A percentile compares a stretch with the other conserved stretches of the same genome.
These are phyloP conservation scores for Saccharomyces hybrid DNA, from an alignment of 1,139 yeast species.

Conservation along the genomic window DNA sequence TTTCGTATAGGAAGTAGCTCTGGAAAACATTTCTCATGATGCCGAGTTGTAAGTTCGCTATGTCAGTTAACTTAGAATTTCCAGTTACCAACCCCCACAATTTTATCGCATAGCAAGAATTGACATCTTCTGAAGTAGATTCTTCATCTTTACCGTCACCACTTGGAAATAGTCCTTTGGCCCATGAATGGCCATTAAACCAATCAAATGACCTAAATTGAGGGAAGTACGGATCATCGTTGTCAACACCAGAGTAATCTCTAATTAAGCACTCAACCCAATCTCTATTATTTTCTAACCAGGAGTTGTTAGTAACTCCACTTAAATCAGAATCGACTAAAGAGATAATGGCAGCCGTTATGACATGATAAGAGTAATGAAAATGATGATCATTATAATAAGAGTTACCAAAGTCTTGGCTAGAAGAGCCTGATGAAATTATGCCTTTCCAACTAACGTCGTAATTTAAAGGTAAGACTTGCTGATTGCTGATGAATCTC, in stretches of 20 bases:
- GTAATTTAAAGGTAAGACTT: constrained; percentile 50
- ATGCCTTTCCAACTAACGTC: constrained; percentile 71
- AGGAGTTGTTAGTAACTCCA: constrained; percentile 32
- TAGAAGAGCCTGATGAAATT: constrained; percentile 50
- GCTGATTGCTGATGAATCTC: constrained; percentile 49
- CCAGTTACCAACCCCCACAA: constrained; percentile 58
- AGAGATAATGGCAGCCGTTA: constrained; percentile 60
- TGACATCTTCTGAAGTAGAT: constrained; percentile 69
- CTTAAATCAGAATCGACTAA: constrained; percentile 39
- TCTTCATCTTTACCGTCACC: constrained; percentile 80
- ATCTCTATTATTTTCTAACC: constrained; percentile 44
- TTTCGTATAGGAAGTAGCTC: constrained; percentile 49
- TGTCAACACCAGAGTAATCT: constrained; percentile 63
- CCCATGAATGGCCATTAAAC: constrained; percentile 77
- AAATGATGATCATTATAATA: constrained; percentile 77
- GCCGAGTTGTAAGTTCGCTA: constrained; percentile 57
- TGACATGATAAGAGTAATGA: constrained; percentile 72
- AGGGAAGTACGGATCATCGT: constrained; percentile 55
- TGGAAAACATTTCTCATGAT: constrained; percentile 52
- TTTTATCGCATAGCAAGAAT: constrained; percentile 62
- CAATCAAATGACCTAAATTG: constrained; percentile 70
- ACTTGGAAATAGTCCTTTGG: constrained; percentile 63
- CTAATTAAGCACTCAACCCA: constrained; percentile 57
- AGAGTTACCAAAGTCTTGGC: constrained; percentile 65
- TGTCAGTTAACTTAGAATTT: constrained; percentile 43